phyloP scores from a whole-genome alignment of 192 early-diverging fungal genomes.

The Rhizophagus clarus region DNA sequence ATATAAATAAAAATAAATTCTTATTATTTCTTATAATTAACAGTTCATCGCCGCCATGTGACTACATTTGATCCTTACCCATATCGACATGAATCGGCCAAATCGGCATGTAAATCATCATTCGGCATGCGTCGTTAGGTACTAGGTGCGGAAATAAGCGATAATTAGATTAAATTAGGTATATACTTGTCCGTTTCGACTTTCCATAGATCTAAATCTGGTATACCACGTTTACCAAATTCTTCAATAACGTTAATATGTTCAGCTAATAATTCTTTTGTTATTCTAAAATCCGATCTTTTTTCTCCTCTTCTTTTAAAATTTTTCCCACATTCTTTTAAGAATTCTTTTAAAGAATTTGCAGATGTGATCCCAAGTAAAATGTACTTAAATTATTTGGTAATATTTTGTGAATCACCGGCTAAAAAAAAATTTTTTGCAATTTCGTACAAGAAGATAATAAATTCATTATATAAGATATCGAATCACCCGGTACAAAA shows the following conservation, averaged over 20 bases:
- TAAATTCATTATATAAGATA: not conserved
- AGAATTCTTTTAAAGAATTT: not conserved
- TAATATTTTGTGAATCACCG: not conserved
- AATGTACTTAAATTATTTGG: not conserved
- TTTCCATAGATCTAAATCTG: not conserved
- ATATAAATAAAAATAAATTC: no score
- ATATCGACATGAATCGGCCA: no score
- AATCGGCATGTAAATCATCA: no score
- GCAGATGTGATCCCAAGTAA: not conserved
- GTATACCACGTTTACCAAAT: not conserved
- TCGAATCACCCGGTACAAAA: not conserved
- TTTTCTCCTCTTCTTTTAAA: not conserved
- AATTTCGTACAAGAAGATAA: not conserved
- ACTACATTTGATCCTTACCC: no score
- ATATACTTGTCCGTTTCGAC: no score
- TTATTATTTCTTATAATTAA: no score
- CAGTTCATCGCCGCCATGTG: no score
- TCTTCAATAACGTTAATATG: constrained; percentile 1
- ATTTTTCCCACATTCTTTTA: not conserved
- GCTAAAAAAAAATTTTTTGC: not conserved
- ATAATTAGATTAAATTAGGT: no score
- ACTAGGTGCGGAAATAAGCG: no score
- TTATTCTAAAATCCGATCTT: not conserved
- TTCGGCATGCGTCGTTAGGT: no score
- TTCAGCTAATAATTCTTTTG: not conserved